Evolutionary conservation across 371 early-diverging fungal species (phyloP).

Genomic region (Mortierella sp.): DNA sequence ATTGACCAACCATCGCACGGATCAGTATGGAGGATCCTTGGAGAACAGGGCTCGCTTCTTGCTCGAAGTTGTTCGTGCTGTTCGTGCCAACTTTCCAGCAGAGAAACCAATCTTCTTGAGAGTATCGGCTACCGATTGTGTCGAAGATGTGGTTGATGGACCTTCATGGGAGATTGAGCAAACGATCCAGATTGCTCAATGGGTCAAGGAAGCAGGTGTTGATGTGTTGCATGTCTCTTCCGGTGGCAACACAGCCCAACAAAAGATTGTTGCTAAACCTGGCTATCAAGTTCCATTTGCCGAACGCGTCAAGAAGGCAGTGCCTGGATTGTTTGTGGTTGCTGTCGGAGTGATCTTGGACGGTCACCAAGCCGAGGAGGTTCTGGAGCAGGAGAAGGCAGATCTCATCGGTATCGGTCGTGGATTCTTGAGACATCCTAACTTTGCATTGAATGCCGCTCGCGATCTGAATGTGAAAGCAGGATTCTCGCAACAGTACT

Average conservation of each 20-base stretch:
- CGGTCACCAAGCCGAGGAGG: slow-evolving; percentile 72
- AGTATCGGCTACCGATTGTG: slow-evolving; percentile 78
- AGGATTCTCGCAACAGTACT: slow-evolving; percentile 75
- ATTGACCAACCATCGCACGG: slow-evolving; percentile 83
- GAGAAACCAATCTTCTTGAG: slow-evolving; percentile 86
- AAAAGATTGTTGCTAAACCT: slow-evolving; percentile 62
- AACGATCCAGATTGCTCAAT: slow-evolving; percentile 64
- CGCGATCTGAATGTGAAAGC: slow-evolving; percentile 73
- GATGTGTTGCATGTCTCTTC: slow-evolving; percentile 81
- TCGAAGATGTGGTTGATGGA: slow-evolving; percentile 59
- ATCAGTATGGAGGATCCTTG: slow-evolving; percentile 83
- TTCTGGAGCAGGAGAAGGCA: slow-evolving; percentile 72
- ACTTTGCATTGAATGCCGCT: slow-evolving; percentile 62
- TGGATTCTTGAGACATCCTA: slow-evolving; percentile 78
- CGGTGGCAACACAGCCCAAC: slow-evolving; percentile 69
- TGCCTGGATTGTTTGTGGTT: slow-evolving; percentile 65
- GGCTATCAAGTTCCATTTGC: slow-evolving; percentile 83
- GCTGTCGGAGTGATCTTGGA: slow-evolving; percentile 83
- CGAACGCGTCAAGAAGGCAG: slow-evolving; percentile 63
- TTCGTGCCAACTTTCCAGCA: slow-evolving; percentile 78
- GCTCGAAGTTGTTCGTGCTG: slow-evolving; percentile 69
- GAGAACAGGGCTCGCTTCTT: slow-evolving; percentile 81
- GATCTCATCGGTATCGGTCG: slow-evolving; percentile 84
- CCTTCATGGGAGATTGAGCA: slow-evolving; percentile 74
- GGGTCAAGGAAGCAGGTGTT: slow-evolving; percentile 71